Conservation (phyloP, 225 moss, liverwort and hornwort species). For the Sphagnum contortum region DNA sequence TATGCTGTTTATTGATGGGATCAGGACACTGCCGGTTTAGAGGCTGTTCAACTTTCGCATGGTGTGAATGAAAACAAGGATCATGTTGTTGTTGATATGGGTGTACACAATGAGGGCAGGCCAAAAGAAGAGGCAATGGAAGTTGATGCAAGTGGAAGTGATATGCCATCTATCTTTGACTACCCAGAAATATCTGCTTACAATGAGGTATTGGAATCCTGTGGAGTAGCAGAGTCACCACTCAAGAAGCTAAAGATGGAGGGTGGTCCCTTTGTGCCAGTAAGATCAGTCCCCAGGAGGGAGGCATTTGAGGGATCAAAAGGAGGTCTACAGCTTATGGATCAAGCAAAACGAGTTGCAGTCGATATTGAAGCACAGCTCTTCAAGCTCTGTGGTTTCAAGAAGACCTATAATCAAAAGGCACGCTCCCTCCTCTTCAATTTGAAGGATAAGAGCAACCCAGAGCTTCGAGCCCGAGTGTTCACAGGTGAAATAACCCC, state of each 20-base stretch:
- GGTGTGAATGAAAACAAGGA: constrained; percentile 10
- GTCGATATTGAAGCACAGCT: constrained; percentile 71
- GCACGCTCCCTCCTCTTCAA: constrained; percentile 95
- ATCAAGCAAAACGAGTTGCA: constrained; percentile 82
- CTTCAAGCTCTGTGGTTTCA: constrained; percentile 66
- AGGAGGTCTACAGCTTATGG: constrained; percentile 85
- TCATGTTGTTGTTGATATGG: constrained; percentile 38
- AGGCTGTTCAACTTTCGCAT: not conserved
- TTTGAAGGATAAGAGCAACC: constrained; percentile 92
- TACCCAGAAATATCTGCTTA: constrained; percentile 17
- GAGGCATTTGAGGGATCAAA: constrained; percentile 44
- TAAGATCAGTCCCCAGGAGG: constrained; percentile 7
- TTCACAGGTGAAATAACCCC: constrained; percentile 82
- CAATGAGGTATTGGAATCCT: constrained; percentile 12
- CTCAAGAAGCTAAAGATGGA: constrained; percentile 46
- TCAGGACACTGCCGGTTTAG: constrained; percentile 17
- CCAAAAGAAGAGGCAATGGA: constrained; percentile 24
- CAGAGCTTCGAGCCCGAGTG: constrained; percentile 87
- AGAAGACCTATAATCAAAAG: constrained; percentile 93
- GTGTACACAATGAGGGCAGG: constrained; percentile 14
- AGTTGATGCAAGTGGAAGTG: constrained; percentile 25
- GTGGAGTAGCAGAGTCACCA: constrained; percentile 30
- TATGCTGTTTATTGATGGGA: not conserved
- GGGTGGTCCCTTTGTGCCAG: constrained; percentile 1
- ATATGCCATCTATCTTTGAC: constrained; percentile 13